Base-by-base conservation (phyloP, 2,329 filamentous ascomycete species). In the Colletotrichum horii region DNA sequence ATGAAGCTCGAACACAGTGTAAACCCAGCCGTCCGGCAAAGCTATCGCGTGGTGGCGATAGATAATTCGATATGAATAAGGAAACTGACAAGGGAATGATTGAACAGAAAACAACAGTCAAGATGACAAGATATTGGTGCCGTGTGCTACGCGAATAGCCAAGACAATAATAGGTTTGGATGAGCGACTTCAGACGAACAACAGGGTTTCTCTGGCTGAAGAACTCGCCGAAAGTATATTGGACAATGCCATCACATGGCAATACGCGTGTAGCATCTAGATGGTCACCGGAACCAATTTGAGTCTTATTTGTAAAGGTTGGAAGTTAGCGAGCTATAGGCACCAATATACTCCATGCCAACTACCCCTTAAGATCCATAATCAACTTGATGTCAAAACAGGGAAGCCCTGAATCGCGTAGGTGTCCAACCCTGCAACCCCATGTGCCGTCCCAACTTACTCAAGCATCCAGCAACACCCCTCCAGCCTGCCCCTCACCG, bases 101-200 rank as follows among this genome's bases (percentile, higher is more conserved):
- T 9, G 4, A n/a, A 12, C 11, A n/a, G n/a, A n/a, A n/a, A n/a
- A n/a, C n/a, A n/a, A n/a, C n/a, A n/a, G n/a, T 4, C 43, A 52
- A 1, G 11, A 1, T 6, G 9, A 52, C 14, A 3, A 14, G 1
- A 2, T 1, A 52, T 52, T 2, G 4, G 6, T 22, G 43, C 43
- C n/a, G 11, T 4, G 43, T 52, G 43, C 38, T 7, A 48, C 38
- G n/a, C 38, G 38, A 3, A n/a, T 48, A 48, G 38, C 38, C 38
- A 48, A 48, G 38, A 52, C 3, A 52, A 22, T 3, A 4, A 4
- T n/a, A 22, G 4, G 32, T 15, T 34, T 14, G 32, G 43, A 3
- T 52, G 43, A 11, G 43, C 1, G 43, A 52, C 43, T 52, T 52
- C 43, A 52, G 43, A 52, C 43, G 43, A 52, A 52, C 43, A 22